Evolutionary conservation across 257 asterid species (phyloP), one percentile per base, ranked within the genome.

Genomic region (Capsicum baccatum): DNA sequence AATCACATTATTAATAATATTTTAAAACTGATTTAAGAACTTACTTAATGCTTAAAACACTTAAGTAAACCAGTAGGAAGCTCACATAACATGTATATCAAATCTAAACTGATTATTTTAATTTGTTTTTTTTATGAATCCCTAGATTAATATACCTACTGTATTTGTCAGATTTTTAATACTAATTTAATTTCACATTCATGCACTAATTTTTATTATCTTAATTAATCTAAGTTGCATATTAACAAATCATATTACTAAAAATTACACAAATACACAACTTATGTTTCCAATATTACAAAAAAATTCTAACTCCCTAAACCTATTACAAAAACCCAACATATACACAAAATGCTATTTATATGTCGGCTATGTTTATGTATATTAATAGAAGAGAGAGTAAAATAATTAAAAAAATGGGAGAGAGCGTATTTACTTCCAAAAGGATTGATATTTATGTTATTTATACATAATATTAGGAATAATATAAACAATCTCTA

Each of bases 101-200:
- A 60, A 83, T 56, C 66, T 83, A 76, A 69, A 50, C 54, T 39
- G 10, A 82, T 48, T 58, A 71, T 67, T 54, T 78, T 37, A 39
- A 39, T 39, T 39, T 39, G 5, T 50, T 52, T 76, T 52, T 76
- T 85, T 52, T 1, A 70, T 80, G 67, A 81, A 88, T 83, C 88
- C 85, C 88, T 67, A 83, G 78, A 83, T 86, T 83, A 62, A 79
- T 47, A 39, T 86, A 64, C 85, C 69, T 44, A 35, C 88, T 83
- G 89, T 66, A 88, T 16, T 54, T 86, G 87, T 83, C 91, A 85
- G 83, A 39, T 48, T 66, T 81, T 56, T 70, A 42, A 69, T 16
- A 42, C 12, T 39, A 39, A 39, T 84, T 35, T 26, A 14, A 62
- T 16, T 73, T 66, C 68, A 39, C 35, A 66, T 80, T 80, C 64